Evolutionary conservation across 2,329 filamentous ascomycete genomes (phyloP), one percentile per base, ranked within the genome.

Genomic region (Colletotrichum noveboracense): DNA sequence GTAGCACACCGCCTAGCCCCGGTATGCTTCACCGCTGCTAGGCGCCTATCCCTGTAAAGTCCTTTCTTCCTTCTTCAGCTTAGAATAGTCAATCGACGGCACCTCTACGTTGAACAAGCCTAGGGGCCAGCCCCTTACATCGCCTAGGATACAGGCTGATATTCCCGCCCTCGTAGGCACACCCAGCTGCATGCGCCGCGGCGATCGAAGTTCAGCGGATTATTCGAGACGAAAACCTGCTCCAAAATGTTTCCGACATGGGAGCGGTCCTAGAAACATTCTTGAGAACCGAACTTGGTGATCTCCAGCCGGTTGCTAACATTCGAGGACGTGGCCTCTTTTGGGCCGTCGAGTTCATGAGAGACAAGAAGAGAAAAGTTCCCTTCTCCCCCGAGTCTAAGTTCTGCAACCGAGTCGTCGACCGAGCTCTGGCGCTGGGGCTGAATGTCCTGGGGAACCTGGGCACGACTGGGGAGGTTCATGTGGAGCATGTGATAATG

Each of bases 261-360:
- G 85, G 84, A 1, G 48, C 38, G 7, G 65, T 83, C 3, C 80
- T 86, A 12, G 81, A 79, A 14, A 38, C 38, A 5, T 72, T 77
- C 7, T 78, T 87, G 52, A 74, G 75, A 6, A 64, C 78, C 13
- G 71, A 78, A 7, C 77, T 87, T 7, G 71, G 60, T 3, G 67
- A 67, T 6, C 82, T 83, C 43, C 80, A 79, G 7, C 81, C 84
- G 64, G 84, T 87, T 2, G 85, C 84, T 28, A 79, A 85, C 52
- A 82, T 87, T 48, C 80, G 85, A 3, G 85, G 86, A 4, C 78
- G 83, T 34, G 86, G 86, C 0, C 77, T 89, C 2, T 89, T 89
- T 78, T 87, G 86, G 86, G 86, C 81, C 0, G 78, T 88, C 5
- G 70, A 73, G 38, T 74, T 74, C 66, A 74, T 74, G 71, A 48